Evolutionary conservation across 2,329 filamentous ascomycete species (phyloP).

Genomic region (Fusarium praegraminearum): DNA sequence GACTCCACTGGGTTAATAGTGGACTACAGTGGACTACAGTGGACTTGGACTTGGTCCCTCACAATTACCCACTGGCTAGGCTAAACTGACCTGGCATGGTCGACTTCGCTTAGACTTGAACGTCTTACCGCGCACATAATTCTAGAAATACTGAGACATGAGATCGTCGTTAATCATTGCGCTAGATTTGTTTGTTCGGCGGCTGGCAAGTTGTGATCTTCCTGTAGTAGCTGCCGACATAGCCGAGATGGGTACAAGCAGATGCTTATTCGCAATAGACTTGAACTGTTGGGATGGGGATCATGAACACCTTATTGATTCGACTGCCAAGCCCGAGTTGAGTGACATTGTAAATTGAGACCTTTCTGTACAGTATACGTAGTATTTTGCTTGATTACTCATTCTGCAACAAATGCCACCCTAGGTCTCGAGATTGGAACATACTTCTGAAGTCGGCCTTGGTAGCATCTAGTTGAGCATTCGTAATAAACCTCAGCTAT

Average conservation of each 20-base stretch:
- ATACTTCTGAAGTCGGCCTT: too few species aligned
- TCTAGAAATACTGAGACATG: not conserved
- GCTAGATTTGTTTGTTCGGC: not conserved
- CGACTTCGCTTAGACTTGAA: not conserved
- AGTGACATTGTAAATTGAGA: not conserved
- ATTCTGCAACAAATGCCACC: not conserved
- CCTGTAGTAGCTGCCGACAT: not conserved
- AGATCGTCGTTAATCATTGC: not conserved
- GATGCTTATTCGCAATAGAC: not conserved
- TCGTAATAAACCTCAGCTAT: too few species aligned
- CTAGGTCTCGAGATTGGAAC: not conserved
- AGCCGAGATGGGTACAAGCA: not conserved
- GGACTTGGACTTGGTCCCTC: not conserved
- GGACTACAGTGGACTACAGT: not conserved
- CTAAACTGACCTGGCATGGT: not conserved
- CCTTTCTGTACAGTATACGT: not conserved
- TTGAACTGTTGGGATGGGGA: not conserved
- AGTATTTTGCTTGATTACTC: not conserved
- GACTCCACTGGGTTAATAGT: not conserved
- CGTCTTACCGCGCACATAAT: not conserved
- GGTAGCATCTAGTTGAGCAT: too few species aligned
- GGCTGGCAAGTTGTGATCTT: not conserved
- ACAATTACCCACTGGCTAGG: slow-evolving; percentile 9
- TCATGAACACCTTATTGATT: too few species aligned
- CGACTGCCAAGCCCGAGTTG: not conserved